Conservation (phyloP, 306 rosid species). For the Prunus mongolica region DNA sequence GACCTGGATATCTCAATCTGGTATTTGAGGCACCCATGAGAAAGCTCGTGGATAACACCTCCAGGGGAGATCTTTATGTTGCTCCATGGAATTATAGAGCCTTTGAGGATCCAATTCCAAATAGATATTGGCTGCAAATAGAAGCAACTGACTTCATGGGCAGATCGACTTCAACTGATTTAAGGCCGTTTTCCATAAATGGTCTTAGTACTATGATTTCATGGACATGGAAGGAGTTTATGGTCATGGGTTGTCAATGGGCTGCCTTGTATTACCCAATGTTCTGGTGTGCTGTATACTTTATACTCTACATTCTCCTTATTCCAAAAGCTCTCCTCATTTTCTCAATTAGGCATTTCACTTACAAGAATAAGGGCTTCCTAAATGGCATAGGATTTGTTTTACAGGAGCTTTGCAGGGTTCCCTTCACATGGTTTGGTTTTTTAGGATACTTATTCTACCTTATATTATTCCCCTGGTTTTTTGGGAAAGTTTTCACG, state of each 20-base stretch:
- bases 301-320: constrained; percentile 55
- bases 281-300: constrained; percentile 54
- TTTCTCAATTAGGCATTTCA: constrained; percentile 50
- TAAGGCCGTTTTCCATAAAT: constrained; percentile 86
- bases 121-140: constrained; percentile 85
- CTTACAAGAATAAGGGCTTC: constrained; percentile 53
- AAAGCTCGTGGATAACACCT: constrained; percentile 37
- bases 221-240: constrained; percentile 92
- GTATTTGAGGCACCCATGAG: constrained; percentile 60
- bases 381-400: constrained; percentile 52
- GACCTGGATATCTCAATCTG: constrained; percentile 49
- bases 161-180: constrained; percentile 61
- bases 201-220: constrained; percentile 59
- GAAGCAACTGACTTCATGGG: constrained; percentile 63
- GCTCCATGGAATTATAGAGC: constrained; percentile 86
- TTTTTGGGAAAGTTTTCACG: constrained; percentile 63
- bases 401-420: constrained; percentile 68
- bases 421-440: constrained; percentile 62
- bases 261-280: constrained; percentile 69
- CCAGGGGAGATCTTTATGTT: constrained; percentile 68
- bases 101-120: constrained; percentile 74
- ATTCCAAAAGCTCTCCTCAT: constrained; percentile 65
- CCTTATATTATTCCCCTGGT: constrained; percentile 77
- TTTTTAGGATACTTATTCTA: constrained; percentile 67
- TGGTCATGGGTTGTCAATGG: constrained; percentile 91